Conservation (phyloP, 2,329 filamentous ascomycete species). For the Dendrostoma leiphaemia region DNA sequence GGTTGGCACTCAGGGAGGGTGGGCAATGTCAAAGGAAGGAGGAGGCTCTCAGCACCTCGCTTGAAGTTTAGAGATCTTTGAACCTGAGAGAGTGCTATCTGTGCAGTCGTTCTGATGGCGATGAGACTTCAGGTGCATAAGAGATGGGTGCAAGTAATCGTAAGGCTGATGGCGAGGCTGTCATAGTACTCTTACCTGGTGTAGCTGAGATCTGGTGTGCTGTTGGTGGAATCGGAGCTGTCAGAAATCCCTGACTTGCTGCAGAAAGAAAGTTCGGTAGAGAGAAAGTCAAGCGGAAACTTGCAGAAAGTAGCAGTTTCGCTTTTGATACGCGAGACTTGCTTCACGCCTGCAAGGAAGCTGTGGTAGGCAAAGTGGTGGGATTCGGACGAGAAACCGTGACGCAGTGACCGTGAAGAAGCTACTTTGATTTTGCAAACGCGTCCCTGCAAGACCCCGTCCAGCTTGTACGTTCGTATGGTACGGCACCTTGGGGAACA, state of each 20-base stretch:
- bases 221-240: background rate
- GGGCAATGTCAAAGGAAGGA: background rate
- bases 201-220: background rate
- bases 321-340: background rate
- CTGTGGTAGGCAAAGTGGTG: background rate
- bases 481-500: background rate
- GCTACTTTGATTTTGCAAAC: background rate
- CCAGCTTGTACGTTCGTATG: background rate
- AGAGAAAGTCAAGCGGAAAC: background rate
- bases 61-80: too few species aligned
- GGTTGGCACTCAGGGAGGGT: too few species aligned
- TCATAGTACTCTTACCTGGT: background rate
- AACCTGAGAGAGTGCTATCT: too few species aligned
- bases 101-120: too few species aligned
- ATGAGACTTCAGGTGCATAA: too few species aligned
- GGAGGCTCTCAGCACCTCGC: too few species aligned
- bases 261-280: background rate
- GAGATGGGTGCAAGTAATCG: background rate
- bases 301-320: background rate
- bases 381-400: background rate
- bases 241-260: background rate
- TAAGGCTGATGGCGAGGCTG: background rate
- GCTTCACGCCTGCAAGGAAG: background rate
- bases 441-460: background rate
- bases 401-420: background rate